Conservation (phyloP, 495 filamentous ascomycete species). For the Penicillium simplicissimum region DNA sequence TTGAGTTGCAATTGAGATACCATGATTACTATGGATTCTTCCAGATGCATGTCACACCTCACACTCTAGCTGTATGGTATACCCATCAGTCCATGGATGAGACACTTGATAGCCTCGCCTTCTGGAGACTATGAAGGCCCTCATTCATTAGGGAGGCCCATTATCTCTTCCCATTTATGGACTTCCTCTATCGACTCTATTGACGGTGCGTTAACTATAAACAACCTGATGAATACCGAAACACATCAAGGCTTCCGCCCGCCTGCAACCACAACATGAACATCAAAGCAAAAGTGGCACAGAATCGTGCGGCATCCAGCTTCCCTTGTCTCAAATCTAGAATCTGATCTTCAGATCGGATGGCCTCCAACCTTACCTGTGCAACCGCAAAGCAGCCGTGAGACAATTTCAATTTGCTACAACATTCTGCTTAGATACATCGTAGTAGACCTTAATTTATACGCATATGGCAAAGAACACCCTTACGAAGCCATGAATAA, state of each 20-base stretch:
- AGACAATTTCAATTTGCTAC: background rate
- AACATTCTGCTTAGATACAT: background rate
- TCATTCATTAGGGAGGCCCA: too few species aligned
- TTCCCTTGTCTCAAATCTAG: background rate
- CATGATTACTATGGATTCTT: background rate
- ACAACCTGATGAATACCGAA: background rate
- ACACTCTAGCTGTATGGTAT: background rate
- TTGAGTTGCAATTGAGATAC: slow-evolving; percentile 11
- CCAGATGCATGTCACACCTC: background rate
- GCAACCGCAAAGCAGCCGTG: background rate
- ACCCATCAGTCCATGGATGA: background rate
- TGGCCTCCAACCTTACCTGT: background rate
- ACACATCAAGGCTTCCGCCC: background rate
- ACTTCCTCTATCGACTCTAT: background rate
- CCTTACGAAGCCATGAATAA: background rate
- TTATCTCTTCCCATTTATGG: background rate
- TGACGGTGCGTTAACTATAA: background rate
- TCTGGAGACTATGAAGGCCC: background rate
- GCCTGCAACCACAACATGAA: background rate
- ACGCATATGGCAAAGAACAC: background rate
- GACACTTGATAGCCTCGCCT: background rate
- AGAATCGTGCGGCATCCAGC: background rate
- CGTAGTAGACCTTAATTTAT: background rate
- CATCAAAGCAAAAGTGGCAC: slow-evolving; percentile 1
- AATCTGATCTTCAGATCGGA: background rate